phyloP scores from a whole-genome alignment of 2,329 filamentous ascomycete species.

The Emergomyces pasteurianus region DNA sequence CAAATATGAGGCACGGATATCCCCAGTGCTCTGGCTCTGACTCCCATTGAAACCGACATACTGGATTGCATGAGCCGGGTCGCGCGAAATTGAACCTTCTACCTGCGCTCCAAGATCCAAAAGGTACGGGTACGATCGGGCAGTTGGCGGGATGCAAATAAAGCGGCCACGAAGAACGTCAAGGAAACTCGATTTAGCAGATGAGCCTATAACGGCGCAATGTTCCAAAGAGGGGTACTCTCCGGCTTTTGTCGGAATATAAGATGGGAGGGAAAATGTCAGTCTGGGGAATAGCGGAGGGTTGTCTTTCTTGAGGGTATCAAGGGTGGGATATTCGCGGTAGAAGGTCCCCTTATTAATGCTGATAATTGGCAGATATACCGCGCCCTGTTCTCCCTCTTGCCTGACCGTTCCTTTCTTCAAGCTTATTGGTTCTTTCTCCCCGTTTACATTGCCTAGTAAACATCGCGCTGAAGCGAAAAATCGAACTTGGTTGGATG shows the following conservation, averaged over 20 bases:
- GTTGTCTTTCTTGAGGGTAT: slow-evolving; percentile 42
- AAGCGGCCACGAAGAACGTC: slow-evolving; percentile 65
- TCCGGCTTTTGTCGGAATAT: slow-evolving; percentile 7
- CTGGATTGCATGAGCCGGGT: slow-evolving; percentile 57
- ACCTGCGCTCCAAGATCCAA: slow-evolving; percentile 47
- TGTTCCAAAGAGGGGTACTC: slow-evolving; percentile 38
- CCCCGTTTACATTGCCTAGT: not conserved
- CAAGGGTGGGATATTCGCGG: slow-evolving; percentile 52
- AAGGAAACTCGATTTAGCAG: slow-evolving; percentile 72
- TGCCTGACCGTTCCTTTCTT: not conserved
- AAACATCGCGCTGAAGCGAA: not conserved
- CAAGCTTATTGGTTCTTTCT: not conserved
- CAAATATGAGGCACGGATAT: slow-evolving; percentile 60
- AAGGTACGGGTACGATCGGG: slow-evolving; percentile 69
- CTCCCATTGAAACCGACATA: slow-evolving; percentile 87
- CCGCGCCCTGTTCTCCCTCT: not conserved
- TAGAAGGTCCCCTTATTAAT: slow-evolving; percentile 78
- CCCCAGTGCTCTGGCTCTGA: slow-evolving; percentile 38
- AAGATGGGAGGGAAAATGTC: slow-evolving; percentile 55
- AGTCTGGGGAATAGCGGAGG: slow-evolving; percentile 62
- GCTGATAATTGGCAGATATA: slow-evolving; percentile 48
- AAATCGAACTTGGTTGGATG: not conserved
- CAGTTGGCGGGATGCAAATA: slow-evolving; percentile 61
- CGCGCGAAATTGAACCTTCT: slow-evolving; percentile 41
- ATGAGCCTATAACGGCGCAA: slow-evolving; percentile 75